phyloP scores from a whole-genome alignment of 2,329 filamentous ascomycete species.

The Lachnellula subtilissima region DNA sequence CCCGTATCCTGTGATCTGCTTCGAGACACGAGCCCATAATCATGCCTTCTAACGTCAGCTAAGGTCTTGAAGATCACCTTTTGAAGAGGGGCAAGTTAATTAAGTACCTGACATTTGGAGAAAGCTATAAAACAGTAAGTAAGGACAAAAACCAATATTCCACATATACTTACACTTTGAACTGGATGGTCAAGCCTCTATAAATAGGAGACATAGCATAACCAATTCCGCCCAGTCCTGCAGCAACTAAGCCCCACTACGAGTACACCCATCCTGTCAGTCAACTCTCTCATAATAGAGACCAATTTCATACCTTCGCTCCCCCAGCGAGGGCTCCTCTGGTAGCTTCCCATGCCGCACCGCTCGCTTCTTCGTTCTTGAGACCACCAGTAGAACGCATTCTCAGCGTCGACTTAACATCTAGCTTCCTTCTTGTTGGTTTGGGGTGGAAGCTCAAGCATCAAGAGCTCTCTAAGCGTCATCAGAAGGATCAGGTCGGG shows the following conservation, averaged over 20 bases:
- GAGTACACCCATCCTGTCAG: not conserved
- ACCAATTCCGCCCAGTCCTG: slow-evolving; percentile 58
- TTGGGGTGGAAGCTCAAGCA: not conserved
- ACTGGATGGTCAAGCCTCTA: slow-evolving; percentile 66
- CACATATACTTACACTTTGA: slow-evolving; percentile 67
- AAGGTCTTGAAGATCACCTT: not conserved
- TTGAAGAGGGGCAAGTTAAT: not conserved
- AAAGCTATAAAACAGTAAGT: slow-evolving; percentile 48
- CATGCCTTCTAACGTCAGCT: slow-evolving; percentile 44
- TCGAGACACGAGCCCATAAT: slow-evolving; percentile 73
- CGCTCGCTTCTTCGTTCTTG: slow-evolving; percentile 60
- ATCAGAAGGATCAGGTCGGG: slow-evolving; percentile 6
- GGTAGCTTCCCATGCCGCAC: slow-evolving; percentile 67
- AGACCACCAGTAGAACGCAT: slow-evolving; percentile 53
- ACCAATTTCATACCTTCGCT: slow-evolving; percentile 46
- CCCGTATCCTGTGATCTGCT: slow-evolving; percentile 63
- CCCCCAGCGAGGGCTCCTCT: slow-evolving; percentile 64
- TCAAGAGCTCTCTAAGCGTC: not conserved
- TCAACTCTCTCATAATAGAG: not conserved
- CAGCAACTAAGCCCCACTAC: slow-evolving; percentile 60
- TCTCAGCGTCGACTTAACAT: not conserved
- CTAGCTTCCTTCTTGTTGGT: not conserved
- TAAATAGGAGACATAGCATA: slow-evolving; percentile 67
- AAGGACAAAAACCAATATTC: not conserved
- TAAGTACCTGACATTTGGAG: slow-evolving; percentile 67